Base-by-base conservation (phyloP, 176 grass and related monocot genomes). In the Oryza longistaminata region DNA sequence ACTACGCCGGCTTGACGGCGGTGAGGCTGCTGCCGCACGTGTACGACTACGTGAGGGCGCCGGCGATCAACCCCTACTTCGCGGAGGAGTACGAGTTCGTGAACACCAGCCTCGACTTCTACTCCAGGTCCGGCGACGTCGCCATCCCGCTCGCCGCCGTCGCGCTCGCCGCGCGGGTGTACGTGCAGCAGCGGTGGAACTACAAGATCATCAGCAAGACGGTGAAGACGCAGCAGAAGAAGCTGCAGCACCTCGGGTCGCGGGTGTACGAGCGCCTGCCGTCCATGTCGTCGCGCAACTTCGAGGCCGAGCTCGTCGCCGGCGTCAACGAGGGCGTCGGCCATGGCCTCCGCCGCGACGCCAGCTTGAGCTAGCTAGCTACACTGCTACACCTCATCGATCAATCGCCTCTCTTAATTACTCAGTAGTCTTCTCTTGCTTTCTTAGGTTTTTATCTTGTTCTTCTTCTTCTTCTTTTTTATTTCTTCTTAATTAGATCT, bases 171-270 rank as follows among this genome's bases (percentile, higher is more conserved):
- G 74, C 86, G 13, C 86, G 86, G 0, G 78, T 97, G 0, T 97
- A 92, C 78, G 83, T 94, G 77, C 95, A 97, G 89, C 95, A 94
- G 75, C 88, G 88, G 1, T 97, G 95, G 95, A 91, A 97, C 73
- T 94, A 92, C 81, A 91, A 92, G 83, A 91, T 94, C 67, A 93
- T 97, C 34, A 92, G 81, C 83, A 88, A 50, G 74, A 91, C 90
- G n/a, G 79, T 93, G 6, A 92, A 90, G 81, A 92, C 83, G 69
- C 90, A 91, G 70, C 90, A 94, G 74, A 97, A 92, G 86, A 97
- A 83, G 78, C 92, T 97, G 85, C 65, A 94, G 71, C 93, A 91
- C 46, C 83, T 97, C n/a, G 90, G 95, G 0, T 97, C 95, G 3
- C 89, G 88, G 66, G 92, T 92, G 15, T 97, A 97, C 79, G 95